phyloP scores from a whole-genome alignment of 352 stramenopile genomes.

The Pythium sp. region DNA sequence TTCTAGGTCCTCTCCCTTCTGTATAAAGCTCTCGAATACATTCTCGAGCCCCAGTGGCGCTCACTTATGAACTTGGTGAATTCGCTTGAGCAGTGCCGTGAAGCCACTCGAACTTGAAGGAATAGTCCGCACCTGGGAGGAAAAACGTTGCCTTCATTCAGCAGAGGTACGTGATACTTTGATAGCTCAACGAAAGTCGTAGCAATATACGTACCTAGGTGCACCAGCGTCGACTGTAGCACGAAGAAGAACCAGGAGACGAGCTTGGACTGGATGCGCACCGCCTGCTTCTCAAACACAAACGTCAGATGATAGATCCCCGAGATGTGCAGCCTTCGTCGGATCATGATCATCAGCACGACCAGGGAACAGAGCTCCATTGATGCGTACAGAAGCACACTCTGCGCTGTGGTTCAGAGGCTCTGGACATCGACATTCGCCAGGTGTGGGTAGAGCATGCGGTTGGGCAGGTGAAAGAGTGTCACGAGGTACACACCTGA shows the following conservation, averaged over 20 bases:
- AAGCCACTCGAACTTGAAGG: conserved; percentile 1
- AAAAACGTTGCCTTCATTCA: no score
- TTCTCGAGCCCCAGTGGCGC: neutral
- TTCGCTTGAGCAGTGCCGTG: neutral
- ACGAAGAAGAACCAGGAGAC: conserved; percentile 42
- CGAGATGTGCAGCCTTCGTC: conserved; percentile 19
- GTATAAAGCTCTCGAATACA: neutral
- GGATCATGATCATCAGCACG: neutral
- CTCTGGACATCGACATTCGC: neutral
- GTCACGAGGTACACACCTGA: neutral
- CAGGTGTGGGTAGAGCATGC: neutral
- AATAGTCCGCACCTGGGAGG: neutral
- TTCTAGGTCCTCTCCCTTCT: neutral
- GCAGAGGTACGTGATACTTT: no score
- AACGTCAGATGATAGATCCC: conserved; percentile 31
- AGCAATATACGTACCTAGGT: conserved; percentile 20
- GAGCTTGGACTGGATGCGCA: conserved; percentile 37
- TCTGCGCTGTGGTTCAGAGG: neutral
- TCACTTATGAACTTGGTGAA: neutral
- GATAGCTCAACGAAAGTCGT: no score
- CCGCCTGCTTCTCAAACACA: conserved; percentile 30
- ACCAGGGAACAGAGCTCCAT: neutral
- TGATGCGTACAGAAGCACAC: neutral
- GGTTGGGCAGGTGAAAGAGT: neutral
- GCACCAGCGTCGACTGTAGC: conserved; percentile 35